Evolutionary conservation across 371 early-diverging fungal genomes (phyloP).

Genomic region (Mortierella sp.): DNA sequence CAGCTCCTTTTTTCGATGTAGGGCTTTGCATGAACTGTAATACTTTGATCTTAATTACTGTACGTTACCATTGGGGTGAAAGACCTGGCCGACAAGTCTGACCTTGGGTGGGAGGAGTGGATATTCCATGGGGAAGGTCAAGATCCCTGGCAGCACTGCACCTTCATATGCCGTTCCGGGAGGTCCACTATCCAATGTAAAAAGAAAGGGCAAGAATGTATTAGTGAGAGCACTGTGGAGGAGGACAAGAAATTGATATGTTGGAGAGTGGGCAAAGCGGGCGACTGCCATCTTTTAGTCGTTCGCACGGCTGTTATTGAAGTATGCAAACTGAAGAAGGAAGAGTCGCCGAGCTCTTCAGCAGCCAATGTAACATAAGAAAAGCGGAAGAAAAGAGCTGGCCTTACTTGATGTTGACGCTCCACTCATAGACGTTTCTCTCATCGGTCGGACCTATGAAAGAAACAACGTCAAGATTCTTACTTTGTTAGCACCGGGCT

Average conservation of each 20-base stretch:
- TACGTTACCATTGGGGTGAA: background rate
- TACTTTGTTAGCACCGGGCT: background rate
- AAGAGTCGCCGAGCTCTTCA: background rate
- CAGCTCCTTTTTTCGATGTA: background rate
- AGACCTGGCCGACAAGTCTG: background rate
- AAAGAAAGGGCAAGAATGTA: too few species aligned
- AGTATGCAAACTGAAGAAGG: too few species aligned
- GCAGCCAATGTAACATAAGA: background rate
- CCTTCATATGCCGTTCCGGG: conserved; percentile 3
- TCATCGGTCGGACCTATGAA: background rate
- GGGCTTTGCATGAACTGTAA: background rate
- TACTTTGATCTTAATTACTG: background rate
- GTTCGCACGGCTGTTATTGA: too few species aligned
- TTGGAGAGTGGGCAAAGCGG: background rate
- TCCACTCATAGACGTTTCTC: background rate
- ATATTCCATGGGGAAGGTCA: background rate
- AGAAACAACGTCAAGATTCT: too few species aligned
- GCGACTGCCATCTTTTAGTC: too few species aligned
- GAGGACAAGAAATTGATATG: background rate
- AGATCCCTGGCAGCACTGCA: background rate
- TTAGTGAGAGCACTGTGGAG: background rate
- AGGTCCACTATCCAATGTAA: background rate
- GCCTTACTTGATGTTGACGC: background rate
- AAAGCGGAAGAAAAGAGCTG: background rate
- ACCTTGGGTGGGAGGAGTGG: conserved; percentile 9